Base-by-base conservation (phyloP, 257 asterid genomes). In the Nemophila menziesii region DNA sequence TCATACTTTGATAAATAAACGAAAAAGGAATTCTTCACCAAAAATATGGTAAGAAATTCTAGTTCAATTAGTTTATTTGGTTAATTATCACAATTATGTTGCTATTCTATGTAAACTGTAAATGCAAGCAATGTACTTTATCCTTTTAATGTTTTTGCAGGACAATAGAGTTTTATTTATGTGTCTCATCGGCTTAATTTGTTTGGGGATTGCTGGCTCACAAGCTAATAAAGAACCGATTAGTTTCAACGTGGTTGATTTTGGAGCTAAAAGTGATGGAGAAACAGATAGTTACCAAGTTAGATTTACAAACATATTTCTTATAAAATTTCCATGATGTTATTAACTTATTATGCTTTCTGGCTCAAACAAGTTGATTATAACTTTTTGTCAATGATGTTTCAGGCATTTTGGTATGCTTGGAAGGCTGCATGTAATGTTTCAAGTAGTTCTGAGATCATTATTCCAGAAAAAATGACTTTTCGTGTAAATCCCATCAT, bases 391-490 rank as follows among this genome's bases (percentile, higher is more conserved):
- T n/a, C n/a, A n/a, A 7, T 29, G 12, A 29, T 3, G 9, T 27
- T 29, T 13, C 42, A 77, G 93, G 86, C 92, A 33, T 80, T 80
- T 58, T 20, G 70, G 36, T 57, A 66, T 45, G 79, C 93, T 22
- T 84, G 95, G 95, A 43, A 57, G 54, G 79, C 57, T 42, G 86
- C 86, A 20, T 84, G 95, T 51, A 60, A 43, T 13, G 62, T 74
- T 38, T 43, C 48, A 20, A 62, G 48, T 42, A 44, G 44, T 53
- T 57, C 93, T 17, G 49, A 38, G 24, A 56, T 84, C n/a, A 33
- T 64, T 11, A 50, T 84, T 40, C 95, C 93, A 42, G 52, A 59
- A n/a, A 27, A 60, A 16, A 33, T 18, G 44, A 61, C 54, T 23
- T 84, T 74, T 52, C 43, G 77, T n/a, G 63, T 84, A 1, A 15